These are phyloP conservation scores for Saccharomycopsis fermentans DNA, from an alignment of 805 yeast genomes.

Conservation along the genomic window DNA sequence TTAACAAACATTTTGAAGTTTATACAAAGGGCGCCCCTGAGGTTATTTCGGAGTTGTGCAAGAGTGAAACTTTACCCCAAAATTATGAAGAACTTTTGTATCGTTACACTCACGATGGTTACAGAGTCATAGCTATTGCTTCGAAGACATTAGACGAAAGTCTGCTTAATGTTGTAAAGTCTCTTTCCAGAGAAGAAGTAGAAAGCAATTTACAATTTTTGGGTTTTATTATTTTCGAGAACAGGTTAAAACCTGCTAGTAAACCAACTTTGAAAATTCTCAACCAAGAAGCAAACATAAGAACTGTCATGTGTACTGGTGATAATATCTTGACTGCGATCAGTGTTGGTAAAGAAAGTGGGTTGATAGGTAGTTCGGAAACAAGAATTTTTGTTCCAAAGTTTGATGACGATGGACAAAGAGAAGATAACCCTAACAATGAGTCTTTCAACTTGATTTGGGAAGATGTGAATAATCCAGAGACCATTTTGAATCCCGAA, in stretches of 20 bases:
- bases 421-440: slow-evolving; percentile 22
- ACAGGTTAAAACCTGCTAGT: slow-evolving; percentile 70
- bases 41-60: slow-evolving; percentile 71
- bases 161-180: slow-evolving; percentile 25
- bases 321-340: slow-evolving; percentile 92
- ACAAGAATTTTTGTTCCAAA: slow-evolving; percentile 51
- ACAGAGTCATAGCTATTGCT: slow-evolving; percentile 92
- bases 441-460: slow-evolving; percentile 39
- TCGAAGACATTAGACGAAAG: slow-evolving; percentile 36
- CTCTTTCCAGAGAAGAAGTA: slow-evolving; percentile 43
- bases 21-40: slow-evolving; percentile 98
- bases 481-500: slow-evolving; percentile 46
- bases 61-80: slow-evolving; percentile 57
- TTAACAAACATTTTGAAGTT: slow-evolving; percentile 30
- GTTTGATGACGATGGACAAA: slow-evolving; percentile 18
- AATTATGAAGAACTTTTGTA: slow-evolving; percentile 67
- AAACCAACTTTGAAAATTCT: slow-evolving; percentile 48
- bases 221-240: slow-evolving; percentile 90
- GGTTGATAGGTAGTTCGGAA: slow-evolving; percentile 37
- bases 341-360: slow-evolving; percentile 84
- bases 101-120: slow-evolving; percentile 86
- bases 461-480: slow-evolving; percentile 59
- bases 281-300: slow-evolving; percentile 48
- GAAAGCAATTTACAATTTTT: slow-evolving; percentile 64
- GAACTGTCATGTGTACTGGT: slow-evolving; percentile 96